Evolutionary conservation across 306 rosid species (phyloP).

Genomic region (Dryas octopetala): DNA sequence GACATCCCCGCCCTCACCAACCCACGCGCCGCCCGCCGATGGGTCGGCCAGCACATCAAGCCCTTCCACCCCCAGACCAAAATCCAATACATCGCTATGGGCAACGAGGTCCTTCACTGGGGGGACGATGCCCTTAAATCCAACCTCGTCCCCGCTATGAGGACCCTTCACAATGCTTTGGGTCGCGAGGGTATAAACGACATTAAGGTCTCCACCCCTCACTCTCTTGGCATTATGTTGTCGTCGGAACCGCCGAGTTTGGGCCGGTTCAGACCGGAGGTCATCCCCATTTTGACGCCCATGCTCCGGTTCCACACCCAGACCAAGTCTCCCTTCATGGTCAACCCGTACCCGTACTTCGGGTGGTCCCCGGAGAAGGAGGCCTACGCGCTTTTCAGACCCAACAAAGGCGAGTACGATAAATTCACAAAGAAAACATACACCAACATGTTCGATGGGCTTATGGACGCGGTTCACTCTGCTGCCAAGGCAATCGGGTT

Average conservation of each 20-base stretch:
- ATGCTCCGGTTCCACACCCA: slow-evolving; percentile 56
- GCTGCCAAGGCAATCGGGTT: slow-evolving; percentile 68
- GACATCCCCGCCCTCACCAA: slow-evolving; percentile 42
- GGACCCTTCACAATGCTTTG: slow-evolving; percentile 60
- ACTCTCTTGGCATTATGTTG: slow-evolving; percentile 64
- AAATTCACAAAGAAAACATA: slow-evolving; percentile 44
- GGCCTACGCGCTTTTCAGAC: slow-evolving; percentile 61
- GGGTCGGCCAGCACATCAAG: slow-evolving; percentile 49
- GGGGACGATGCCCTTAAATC: slow-evolving; percentile 42
- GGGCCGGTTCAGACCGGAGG: slow-evolving; percentile 62
- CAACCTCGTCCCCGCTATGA: slow-evolving; percentile 76
- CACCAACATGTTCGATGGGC: slow-evolving; percentile 72
- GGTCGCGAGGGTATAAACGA: slow-evolving; percentile 51
- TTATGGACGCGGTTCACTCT: slow-evolving; percentile 65
- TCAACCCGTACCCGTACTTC: slow-evolving; percentile 88
- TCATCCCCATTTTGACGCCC: slow-evolving; percentile 43
- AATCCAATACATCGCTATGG: slow-evolving; percentile 68
- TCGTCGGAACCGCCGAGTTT: slow-evolving; percentile 63
- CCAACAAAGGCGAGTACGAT: slow-evolving; percentile 57
- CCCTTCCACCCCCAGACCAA: slow-evolving; percentile 62
- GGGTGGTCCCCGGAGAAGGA: slow-evolving; percentile 53
- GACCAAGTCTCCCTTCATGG: slow-evolving; percentile 73
- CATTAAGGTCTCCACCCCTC: slow-evolving; percentile 78
- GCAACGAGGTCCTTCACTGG: slow-evolving; percentile 75
- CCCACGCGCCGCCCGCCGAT: slow-evolving; percentile 43